Evolutionary conservation across 805 yeast species (phyloP).

Genomic region (Pichia ethanolica): DNA sequence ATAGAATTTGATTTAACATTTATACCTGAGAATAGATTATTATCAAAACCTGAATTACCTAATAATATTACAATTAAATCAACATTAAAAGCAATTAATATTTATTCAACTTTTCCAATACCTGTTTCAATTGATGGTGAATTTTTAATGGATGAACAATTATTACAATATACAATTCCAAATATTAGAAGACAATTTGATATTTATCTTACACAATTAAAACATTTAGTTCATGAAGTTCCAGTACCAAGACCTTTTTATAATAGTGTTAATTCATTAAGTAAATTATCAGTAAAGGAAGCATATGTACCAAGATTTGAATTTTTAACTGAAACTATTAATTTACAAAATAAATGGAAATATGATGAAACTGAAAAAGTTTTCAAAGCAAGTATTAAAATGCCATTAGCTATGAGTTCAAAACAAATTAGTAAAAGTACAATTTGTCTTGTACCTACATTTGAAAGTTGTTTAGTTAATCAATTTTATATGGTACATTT

Average conservation of each 20-base stretch:
- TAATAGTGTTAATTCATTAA: slow-evolving; percentile 2
- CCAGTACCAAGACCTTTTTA: slow-evolving; percentile 1
- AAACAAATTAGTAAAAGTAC: slow-evolving; percentile 1
- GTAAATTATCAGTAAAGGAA: slow-evolving; percentile 3
- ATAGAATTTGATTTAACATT: slow-evolving; percentile 1
- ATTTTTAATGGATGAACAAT: slow-evolving; percentile 8
- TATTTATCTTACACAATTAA: neutral
- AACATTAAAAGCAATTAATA: neutral
- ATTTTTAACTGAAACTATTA: slow-evolving; percentile 1
- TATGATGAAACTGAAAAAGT: neutral
- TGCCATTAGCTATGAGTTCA: slow-evolving; percentile 1
- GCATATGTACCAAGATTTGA: slow-evolving; percentile 5
- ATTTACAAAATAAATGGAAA: slow-evolving; percentile 2
- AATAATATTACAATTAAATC: neutral
- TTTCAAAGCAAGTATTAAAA: neutral
- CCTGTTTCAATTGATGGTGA: slow-evolving; percentile 7
- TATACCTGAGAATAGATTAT: neutral
- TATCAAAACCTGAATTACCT: slow-evolving; percentile 3
- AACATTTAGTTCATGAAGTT: neutral
- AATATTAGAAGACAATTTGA: slow-evolving; percentile 1
- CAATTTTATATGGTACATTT: slow-evolving; percentile 5
- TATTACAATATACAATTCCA: slow-evolving; percentile 4
- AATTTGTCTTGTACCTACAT: slow-evolving; percentile 2
- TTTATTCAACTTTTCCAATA: slow-evolving; percentile 3
- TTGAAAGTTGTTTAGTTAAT: slow-evolving; percentile 4